Percentiles rank a stretch among this genome's conserved stretches.
Conservation (phyloP, 208 protist genomes). For the Trypanosoma vivax region DNA sequence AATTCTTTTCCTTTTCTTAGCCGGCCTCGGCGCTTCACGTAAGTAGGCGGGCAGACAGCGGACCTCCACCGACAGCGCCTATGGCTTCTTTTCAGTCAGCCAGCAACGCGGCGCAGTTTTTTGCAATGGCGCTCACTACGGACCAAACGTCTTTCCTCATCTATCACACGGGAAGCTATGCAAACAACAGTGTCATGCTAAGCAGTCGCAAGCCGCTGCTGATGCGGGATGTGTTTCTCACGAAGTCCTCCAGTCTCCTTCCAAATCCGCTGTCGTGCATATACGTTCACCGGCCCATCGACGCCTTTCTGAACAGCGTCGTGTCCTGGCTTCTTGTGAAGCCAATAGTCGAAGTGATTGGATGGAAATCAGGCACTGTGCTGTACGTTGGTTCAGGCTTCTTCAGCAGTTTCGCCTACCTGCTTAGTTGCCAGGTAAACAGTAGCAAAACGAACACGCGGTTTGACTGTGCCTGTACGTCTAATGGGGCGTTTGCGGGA, state of each 20-base stretch:
- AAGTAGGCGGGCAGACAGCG: too few relatives aligned
- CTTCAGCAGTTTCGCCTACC: conserved; percentile 78
- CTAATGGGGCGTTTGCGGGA: conserved; percentile 71
- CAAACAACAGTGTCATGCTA: conserved; percentile 71
- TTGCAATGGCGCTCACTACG: conserved; percentile 60
- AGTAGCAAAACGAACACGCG: conserved; percentile 34
- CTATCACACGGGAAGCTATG: conserved; percentile 80
- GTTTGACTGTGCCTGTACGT: conserved; percentile 61
- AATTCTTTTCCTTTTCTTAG: not conserved
- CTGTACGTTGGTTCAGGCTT: conserved; percentile 70
- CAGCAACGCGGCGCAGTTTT: conserved; percentile 34
- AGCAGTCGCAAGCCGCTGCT: conserved; percentile 74
- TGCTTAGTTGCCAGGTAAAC: conserved; percentile 58
- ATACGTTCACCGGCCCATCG: conserved; percentile 43
- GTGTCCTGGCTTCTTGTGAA: conserved; percentile 52
- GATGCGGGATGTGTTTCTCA: conserved; percentile 85
- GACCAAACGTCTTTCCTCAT: conserved; percentile 69
- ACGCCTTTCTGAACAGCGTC: conserved; percentile 57
- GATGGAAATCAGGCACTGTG: conserved; percentile 39
- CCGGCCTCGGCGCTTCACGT: not conserved
- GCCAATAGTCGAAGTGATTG: conserved; percentile 50
- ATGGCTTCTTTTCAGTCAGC: conserved; percentile 17
- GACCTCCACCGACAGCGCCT: too few relatives aligned
- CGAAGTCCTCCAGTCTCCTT: conserved; percentile 32
- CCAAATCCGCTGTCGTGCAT: conserved; percentile 82